phyloP scores from a whole-genome alignment of 768 basidiomycete species.

The Russula abietina region DNA sequence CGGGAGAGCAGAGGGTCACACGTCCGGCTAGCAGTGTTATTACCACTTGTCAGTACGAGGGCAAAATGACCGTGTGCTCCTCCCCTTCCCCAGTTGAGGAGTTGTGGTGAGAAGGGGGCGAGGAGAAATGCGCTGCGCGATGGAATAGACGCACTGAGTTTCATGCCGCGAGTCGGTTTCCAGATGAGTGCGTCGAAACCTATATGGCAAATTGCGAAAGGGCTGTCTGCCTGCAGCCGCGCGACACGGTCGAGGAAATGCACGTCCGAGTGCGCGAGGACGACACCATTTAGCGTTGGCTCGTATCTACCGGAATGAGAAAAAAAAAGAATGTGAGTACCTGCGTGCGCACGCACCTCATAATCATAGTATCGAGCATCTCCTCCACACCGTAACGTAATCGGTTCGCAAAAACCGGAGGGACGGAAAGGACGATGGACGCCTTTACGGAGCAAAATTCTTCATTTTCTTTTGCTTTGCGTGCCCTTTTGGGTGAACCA shows the following conservation, averaged over 20 bases:
- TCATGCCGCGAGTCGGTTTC: constrained; percentile 80
- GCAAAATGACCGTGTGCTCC: not conserved
- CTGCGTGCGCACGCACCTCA: constrained; percentile 59
- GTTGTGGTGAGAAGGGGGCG: not conserved
- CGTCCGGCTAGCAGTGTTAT: constrained; percentile 55
- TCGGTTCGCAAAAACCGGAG: constrained; percentile 74
- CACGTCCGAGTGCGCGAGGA: constrained; percentile 79
- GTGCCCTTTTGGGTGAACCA: constrained; percentile 30
- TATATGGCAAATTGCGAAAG: constrained; percentile 70
- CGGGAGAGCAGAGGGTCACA: constrained; percentile 83
- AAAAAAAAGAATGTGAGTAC: not conserved
- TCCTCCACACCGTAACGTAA: constrained; percentile 75
- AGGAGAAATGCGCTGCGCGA: not conserved
- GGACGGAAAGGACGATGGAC: constrained; percentile 65
- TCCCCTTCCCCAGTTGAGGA: not conserved
- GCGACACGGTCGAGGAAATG: constrained; percentile 59
- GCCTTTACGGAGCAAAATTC: constrained; percentile 62
- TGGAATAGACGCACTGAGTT: constrained; percentile 51
- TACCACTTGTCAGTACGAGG: constrained; percentile 3
- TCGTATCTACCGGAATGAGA: constrained; percentile 58
- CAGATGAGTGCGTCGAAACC: constrained; percentile 82
- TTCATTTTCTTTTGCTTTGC: constrained; percentile 27
- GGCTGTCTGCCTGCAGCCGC: constrained; percentile 73
- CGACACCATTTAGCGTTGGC: constrained; percentile 78
- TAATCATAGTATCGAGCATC: constrained; percentile 89